phyloP scores from a whole-genome alignment of 345 rosid genomes.

The Corymbia maculata region DNA sequence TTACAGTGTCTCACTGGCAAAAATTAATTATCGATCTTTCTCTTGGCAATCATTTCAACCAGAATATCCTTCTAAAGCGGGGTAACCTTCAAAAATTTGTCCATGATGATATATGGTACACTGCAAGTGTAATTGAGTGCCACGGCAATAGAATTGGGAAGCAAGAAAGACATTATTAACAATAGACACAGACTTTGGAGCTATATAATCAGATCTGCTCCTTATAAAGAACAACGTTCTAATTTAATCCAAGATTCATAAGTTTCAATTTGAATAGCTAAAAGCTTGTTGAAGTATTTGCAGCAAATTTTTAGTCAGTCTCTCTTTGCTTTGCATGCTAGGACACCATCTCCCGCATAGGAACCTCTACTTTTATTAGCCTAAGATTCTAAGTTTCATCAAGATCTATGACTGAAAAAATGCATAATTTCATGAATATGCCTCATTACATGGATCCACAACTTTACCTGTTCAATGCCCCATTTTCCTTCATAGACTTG shows the following conservation, averaged over 20 bases:
- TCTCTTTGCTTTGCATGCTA: no score
- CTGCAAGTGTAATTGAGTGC: not conserved
- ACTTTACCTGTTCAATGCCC: constrained; percentile 76
- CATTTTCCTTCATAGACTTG: constrained; percentile 83
- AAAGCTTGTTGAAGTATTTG: not conserved
- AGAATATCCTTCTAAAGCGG: not conserved
- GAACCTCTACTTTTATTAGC: not conserved
- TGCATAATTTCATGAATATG: not conserved
- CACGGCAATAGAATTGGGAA: not conserved
- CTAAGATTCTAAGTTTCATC: not conserved
- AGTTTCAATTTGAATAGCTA: not conserved
- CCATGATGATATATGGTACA: not conserved
- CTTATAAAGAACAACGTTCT: not conserved
- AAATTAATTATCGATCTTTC: not conserved
- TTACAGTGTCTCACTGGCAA: not conserved
- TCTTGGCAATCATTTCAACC: not conserved
- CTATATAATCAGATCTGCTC: not conserved
- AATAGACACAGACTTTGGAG: not conserved
- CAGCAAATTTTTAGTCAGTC: not conserved
- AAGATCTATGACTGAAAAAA: not conserved
- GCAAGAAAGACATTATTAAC: not conserved
- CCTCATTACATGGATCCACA: not conserved
- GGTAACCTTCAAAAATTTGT: not conserved
- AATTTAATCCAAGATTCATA: not conserved
- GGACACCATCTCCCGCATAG: no score